Base-by-base conservation (phyloP, 257 asterid species). In the Gentiana macrophylla region DNA sequence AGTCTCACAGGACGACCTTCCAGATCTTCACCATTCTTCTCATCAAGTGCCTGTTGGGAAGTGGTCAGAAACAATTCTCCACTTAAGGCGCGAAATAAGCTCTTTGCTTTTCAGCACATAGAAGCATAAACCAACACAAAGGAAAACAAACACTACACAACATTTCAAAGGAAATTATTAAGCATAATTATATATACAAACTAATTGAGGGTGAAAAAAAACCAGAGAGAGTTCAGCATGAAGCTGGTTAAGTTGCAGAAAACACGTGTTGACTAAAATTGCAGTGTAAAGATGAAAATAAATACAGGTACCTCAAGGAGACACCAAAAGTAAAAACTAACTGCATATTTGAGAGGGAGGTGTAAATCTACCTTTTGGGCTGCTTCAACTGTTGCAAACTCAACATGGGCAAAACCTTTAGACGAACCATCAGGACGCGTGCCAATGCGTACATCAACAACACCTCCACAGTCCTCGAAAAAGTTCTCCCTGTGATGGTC, bases 341-440 rank as follows among this genome's bases (percentile, higher is more conserved):
- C 12, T 35, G 2, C 44, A 50, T 1, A 48, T 10, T 32, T 5
- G 4, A 15, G 11, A 8, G 4, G 7, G 33, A 4, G 3, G 37
- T 2, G 7, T 3, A 66, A 50, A 32, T 8, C 0, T 68, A 91
- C 96, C 94, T 84, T 87, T 41, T 66, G 69, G 15, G 95, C 96
- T 50, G 74, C 84, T 60, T 79, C 96, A 43, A 72, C 56, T 46
- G 90, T 64, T 51, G 86, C 81, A 79, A 91, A 91, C 65, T 91
- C 93, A 56, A 84, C 86, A 70, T 84, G 88, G n/a, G 96, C 98
- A 83, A 52, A 87, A 61, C 98, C 98, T 72, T 66, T 84, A 57
- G 83, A 83, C 3, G 78, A 37, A 41, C 84, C 84, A 15, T 81
- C 95, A 3, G 61, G 69, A 37, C 50, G 62, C 59, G 71, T 74